phyloP scores from a whole-genome alignment of 148 eudicot genomes.

The Polygonum aviculare region DNA sequence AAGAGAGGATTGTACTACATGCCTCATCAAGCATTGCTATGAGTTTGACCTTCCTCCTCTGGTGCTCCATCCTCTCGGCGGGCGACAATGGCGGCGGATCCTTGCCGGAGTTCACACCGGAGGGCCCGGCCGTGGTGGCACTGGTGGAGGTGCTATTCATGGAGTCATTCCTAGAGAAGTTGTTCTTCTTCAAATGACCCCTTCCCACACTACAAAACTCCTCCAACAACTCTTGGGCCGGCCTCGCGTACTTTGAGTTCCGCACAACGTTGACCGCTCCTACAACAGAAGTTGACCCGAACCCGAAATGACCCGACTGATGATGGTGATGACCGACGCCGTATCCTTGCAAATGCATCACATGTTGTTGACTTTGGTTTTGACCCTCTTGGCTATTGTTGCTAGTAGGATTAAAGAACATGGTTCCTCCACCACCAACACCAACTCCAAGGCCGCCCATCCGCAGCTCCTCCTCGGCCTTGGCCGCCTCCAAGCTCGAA shows the following conservation, averaged over 20 bases:
- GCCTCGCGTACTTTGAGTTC: conserved; percentile 62
- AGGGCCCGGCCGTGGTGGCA: neutral
- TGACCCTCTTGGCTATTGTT: conserved; percentile 20
- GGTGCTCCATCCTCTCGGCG: conserved; percentile 81
- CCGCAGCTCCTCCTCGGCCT: conserved; percentile 46
- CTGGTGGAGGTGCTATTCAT: neutral
- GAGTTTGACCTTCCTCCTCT: conserved; percentile 93
- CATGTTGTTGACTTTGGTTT: neutral
- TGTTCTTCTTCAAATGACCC: conserved; percentile 43
- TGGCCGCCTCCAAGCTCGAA: conserved; percentile 50
- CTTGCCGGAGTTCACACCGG: conserved; percentile 26
- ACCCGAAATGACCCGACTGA: conserved; percentile 39
- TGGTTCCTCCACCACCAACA: conserved; percentile 26
- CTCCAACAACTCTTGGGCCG: conserved; percentile 74
- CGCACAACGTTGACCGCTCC: conserved; percentile 60
- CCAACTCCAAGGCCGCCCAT: conserved; percentile 7
- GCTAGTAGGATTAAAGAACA: conserved; percentile 42
- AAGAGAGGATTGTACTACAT: conserved; percentile 22
- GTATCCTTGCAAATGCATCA: neutral
- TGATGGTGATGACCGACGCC: conserved; percentile 5
- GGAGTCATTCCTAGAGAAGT: conserved; percentile 17
- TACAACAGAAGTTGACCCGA: conserved; percentile 23
- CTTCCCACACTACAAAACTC: conserved; percentile 90
- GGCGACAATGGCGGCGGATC: conserved; percentile 61
- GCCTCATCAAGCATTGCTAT: conserved; percentile 93